A percentile compares a stretch with the other conserved stretches of the same genome.
Evolutionary conservation across 495 filamentous ascomycete genomes (phyloP).

Genomic region (Aspergillus bridgeri): DNA sequence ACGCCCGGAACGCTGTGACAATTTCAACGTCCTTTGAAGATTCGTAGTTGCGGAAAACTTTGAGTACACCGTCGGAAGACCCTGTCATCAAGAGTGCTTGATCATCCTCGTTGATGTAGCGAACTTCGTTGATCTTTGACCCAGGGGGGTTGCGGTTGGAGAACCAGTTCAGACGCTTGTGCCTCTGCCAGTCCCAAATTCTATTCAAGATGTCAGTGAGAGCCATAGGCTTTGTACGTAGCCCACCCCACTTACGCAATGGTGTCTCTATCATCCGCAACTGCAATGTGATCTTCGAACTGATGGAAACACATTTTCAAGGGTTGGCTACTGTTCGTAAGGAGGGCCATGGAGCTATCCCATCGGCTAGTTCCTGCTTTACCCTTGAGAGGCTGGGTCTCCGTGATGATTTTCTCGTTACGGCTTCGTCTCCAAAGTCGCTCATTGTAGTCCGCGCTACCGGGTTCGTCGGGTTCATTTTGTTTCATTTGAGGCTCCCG

Average conservation of each 20-base stretch:
- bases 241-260: conserved; percentile 53
- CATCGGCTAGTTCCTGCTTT: conserved; percentile 78
- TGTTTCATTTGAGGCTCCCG: conserved; percentile 98
- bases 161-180: conserved; percentile 73
- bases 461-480: conserved; percentile 92
- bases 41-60: conserved; percentile 88
- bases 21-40: conserved; percentile 69
- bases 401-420: conserved; percentile 86
- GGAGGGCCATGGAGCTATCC: conserved; percentile 71
- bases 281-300: conserved; percentile 91
- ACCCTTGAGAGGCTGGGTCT: conserved; percentile 90
- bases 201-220: conserved; percentile 41
- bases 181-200: conserved; percentile 89
- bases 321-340: conserved; percentile 85
- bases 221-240: background rate
- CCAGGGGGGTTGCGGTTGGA: conserved; percentile 89
- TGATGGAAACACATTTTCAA: conserved; percentile 94
- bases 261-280: conserved; percentile 88
- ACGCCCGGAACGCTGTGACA: conserved; percentile 85
- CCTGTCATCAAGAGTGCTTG: conserved; percentile 92
- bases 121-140: conserved; percentile 88
- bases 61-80: conserved; percentile 88
- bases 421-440: conserved; percentile 88
- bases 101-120: conserved; percentile 98
- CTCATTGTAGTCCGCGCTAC: conserved; percentile 94